Base-by-base conservation (phyloP, 225 moss, liverwort and hornwort species). In the Climacium dendroides region DNA sequence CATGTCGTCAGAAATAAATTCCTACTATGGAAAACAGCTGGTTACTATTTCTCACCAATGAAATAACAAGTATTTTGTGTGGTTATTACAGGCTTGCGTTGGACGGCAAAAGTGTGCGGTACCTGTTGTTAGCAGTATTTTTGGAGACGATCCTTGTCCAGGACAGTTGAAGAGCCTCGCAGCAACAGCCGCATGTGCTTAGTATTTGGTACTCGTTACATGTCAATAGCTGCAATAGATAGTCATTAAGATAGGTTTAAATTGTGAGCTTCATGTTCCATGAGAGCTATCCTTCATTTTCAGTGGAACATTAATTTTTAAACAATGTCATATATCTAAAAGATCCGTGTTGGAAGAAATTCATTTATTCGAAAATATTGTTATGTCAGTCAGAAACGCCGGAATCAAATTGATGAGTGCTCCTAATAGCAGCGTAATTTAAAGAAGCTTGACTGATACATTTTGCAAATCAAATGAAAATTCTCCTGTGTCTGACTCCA, bases 81-180 rank as follows among this genome's bases (percentile, higher is more conserved):
- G 77, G 52, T 26, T 47, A 60, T 57, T 52, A 41, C 93, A 97
- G 96, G 92, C 91, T 83, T 96, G 97, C 65, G 76, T 95, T 87
- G 96, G 95, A 83, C 84, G 67, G 79, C 92, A 89, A 63, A 86
- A 93, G 84, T 97, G 97, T 80, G 84, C 55, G 72, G 94, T 96
- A 34, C 92, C 90, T 47, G 81, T 94, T 79, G 89, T 92, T 57
- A 89, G 83, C 57, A 95, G 93, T 74, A 91, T 89, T 70, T 92
- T 91, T 62, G 92, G 92, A 83, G 88, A 63, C 53, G 94, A 97
- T 90, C 97, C 95, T 39, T 97, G 96, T 86, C 95, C 97, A 75
- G 88, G 79, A 29, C 79, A 64, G 32, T 52, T 79, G 41, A 96
- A 97, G 81, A 92, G 92, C 86, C 90, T 97, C 34, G 96, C 95